phyloP scores from a whole-genome alignment of 2,329 filamentous ascomycete species.

The Botryotinia calthae region DNA sequence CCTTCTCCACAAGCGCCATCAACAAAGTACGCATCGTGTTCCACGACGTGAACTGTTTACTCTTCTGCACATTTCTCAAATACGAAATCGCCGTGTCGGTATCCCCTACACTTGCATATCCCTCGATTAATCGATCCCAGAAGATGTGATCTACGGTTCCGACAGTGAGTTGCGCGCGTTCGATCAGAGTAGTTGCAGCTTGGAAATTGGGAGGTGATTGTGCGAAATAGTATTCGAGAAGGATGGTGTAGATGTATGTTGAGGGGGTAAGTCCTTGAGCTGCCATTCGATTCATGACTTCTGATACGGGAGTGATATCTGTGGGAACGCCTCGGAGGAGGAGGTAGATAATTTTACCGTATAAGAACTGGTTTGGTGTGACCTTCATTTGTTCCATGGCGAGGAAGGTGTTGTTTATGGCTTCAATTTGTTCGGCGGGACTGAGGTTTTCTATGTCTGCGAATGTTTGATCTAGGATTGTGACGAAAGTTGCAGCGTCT shows the following conservation, averaged over 20 bases:
- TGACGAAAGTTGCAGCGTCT: constrained; percentile 69
- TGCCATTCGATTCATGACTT: constrained; percentile 62
- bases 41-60: constrained; percentile 29
- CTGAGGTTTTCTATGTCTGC: constrained; percentile 43
- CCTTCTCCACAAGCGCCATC: constrained; percentile 33
- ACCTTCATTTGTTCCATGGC: constrained; percentile 58
- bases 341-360: constrained; percentile 66
- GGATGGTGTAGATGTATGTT: constrained; percentile 70
- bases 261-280: constrained; percentile 51
- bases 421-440: constrained; percentile 49
- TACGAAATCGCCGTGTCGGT: constrained; percentile 49
- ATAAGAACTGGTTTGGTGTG: constrained; percentile 59
- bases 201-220: constrained; percentile 56
- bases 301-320: constrained; percentile 50
- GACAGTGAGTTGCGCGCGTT: constrained; percentile 41
- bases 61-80: constrained; percentile 41
- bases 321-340: constrained; percentile 48
- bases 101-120: constrained; percentile 57
- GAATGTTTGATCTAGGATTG: constrained; percentile 63
- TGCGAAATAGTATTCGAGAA: constrained; percentile 65
- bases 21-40: constrained; percentile 33
- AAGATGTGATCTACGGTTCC: constrained; percentile 54
- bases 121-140: constrained; percentile 68
- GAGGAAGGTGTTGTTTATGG: constrained; percentile 54
- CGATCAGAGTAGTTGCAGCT: constrained; percentile 59